Conservation (phyloP, 352 stramenopile genomes). For the Phytopythium mirpurense region DNA sequence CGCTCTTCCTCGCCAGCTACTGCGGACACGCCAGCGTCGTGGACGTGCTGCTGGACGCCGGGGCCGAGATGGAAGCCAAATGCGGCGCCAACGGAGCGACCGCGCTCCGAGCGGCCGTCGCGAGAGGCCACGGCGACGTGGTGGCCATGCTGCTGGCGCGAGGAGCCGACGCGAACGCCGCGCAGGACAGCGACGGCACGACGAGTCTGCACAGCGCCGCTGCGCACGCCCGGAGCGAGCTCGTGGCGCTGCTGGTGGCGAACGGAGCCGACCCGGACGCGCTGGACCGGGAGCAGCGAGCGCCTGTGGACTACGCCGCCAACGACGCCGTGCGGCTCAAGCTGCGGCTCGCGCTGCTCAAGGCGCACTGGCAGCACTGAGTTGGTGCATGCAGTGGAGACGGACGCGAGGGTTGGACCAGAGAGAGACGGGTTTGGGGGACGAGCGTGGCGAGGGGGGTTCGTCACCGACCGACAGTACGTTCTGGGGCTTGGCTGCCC, state of each 20-base stretch:
- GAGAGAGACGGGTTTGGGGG: background rate
- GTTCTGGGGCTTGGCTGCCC: background rate
- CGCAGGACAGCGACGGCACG: conserved; percentile 29
- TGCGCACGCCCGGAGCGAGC: conserved; percentile 30
- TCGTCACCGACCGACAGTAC: too few species aligned
- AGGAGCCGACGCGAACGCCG: conserved; percentile 37
- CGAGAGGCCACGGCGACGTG: conserved; percentile 29
- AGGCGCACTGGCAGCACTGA: conserved; percentile 43
- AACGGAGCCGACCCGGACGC: conserved; percentile 32
- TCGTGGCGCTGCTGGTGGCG: conserved; percentile 32
- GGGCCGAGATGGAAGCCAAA: conserved; percentile 33
- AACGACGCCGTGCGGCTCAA: conserved; percentile 41
- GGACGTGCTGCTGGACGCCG: conserved; percentile 30
- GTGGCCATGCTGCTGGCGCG: conserved; percentile 30
- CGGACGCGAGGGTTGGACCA: background rate
- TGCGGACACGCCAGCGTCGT: conserved; percentile 42
- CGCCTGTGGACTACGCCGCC: conserved; percentile 36
- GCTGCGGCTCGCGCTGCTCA: conserved; percentile 42
- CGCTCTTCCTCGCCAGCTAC: conserved; percentile 45
- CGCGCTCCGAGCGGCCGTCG: conserved; percentile 39
- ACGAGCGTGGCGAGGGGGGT: background rate
- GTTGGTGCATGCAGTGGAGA: background rate
- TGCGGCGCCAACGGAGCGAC: conserved; percentile 40
- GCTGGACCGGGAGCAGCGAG: conserved; percentile 26
- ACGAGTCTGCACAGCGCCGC: conserved; percentile 47